phyloP scores from a whole-genome alignment of 2,329 filamentous ascomycete genomes.

The Cytospora paraplurivora region DNA sequence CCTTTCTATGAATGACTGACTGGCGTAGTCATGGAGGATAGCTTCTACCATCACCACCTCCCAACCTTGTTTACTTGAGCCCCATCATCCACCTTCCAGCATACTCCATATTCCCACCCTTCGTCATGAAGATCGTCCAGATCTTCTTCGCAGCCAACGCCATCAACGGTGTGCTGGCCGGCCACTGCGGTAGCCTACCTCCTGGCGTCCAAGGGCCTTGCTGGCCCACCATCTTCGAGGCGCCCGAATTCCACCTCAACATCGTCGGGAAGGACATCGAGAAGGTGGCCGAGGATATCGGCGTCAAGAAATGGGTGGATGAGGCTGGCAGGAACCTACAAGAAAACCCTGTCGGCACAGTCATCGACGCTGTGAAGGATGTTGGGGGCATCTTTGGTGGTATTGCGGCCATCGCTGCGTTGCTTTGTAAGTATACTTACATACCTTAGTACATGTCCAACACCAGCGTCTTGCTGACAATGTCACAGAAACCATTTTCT shows the following conservation, averaged over 20 bases:
- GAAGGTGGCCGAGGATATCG: too few relatives aligned
- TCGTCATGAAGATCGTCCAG: neutral
- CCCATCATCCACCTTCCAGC: neutral
- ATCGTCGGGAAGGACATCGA: neutral
- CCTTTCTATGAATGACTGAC: neutral
- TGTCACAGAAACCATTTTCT: neutral
- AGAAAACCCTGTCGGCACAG: neutral
- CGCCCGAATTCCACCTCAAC: neutral
- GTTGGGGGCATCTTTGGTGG: neutral
- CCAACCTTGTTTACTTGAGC: too few relatives aligned
- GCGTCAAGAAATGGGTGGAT: neutral
- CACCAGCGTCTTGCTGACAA: neutral
- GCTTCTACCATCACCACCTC: neutral
- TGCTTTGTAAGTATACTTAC: neutral
- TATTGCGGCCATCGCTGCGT: neutral
- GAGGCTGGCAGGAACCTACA: conserved; percentile 2
- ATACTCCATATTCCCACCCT: neutral
- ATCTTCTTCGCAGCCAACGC: neutral
- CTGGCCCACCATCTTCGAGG: neutral
- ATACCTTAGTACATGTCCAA: neutral
- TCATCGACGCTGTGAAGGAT: neutral
- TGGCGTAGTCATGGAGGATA: neutral
- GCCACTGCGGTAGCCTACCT: neutral
- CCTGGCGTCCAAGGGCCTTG: neutral
- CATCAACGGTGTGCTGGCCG: conserved; percentile 1